Evolutionary conservation across 805 yeast species (phyloP).

Genomic region (Wickerhamiella shivajii): DNA sequence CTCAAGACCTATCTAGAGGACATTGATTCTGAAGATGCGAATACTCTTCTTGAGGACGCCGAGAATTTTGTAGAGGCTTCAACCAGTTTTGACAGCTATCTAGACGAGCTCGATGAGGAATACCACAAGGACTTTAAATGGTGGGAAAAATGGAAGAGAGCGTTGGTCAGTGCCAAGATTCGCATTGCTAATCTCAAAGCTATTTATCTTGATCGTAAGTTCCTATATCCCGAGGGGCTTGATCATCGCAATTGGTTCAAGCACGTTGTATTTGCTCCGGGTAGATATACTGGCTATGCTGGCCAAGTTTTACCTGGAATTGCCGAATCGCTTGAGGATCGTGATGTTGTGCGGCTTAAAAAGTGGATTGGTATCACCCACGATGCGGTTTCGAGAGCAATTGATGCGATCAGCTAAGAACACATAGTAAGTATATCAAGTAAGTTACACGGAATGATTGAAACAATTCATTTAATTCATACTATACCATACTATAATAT

Average conservation of each 20-base stretch:
- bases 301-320: constrained; percentile 44
- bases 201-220: constrained; percentile 31
- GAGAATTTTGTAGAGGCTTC: constrained; percentile 23
- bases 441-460: no score
- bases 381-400: constrained; percentile 11
- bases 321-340: constrained; percentile 39
- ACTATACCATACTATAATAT: background rate
- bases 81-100: constrained; percentile 34
- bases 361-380: constrained; percentile 29
- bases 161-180: constrained; percentile 16
- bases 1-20: constrained; percentile 25
- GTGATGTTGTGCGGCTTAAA: constrained; percentile 25
- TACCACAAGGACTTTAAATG: constrained; percentile 62
- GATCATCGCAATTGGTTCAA: constrained; percentile 41
- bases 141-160: constrained; percentile 35
- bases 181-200: constrained; percentile 28
- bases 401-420: constrained; percentile 7
- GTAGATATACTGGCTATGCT: constrained; percentile 45
- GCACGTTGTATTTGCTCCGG: constrained; percentile 45
- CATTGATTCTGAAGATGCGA: constrained; percentile 11
- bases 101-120: constrained; percentile 33
- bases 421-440: no score
- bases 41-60: constrained; percentile 13
- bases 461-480: no score
- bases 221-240: constrained; percentile 35